Conservation (phyloP, 1,139 yeast species). For the Cylindricascospora bacillispora region DNA sequence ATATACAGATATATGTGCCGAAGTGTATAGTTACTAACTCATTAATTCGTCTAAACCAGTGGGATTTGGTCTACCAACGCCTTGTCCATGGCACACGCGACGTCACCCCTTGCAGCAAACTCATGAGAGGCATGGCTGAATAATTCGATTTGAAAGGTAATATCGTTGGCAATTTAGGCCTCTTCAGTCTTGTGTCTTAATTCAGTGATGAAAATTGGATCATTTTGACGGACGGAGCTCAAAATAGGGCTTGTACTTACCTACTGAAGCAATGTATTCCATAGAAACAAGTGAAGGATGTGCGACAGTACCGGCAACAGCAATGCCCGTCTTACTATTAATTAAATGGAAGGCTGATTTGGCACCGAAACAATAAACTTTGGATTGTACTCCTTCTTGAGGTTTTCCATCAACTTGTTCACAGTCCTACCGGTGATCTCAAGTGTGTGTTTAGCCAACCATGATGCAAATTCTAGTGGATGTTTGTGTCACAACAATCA, state of each 20-base stretch:
- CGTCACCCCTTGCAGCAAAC: conserved; percentile 65
- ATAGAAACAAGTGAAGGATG: conserved; percentile 65
- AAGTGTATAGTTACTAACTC: too few species aligned
- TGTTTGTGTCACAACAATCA: conserved; percentile 30
- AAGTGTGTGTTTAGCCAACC: conserved; percentile 44
- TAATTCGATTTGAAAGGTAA: conserved; percentile 45
- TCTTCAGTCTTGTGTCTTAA: conserved; percentile 49
- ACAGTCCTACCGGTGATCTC: conserved; percentile 34
- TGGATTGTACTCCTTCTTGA: conserved; percentile 36
- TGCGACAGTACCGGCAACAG: conserved; percentile 58
- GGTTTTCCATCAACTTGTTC: conserved; percentile 32
- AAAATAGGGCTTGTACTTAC: conserved; percentile 50
- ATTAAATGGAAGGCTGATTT: conserved; percentile 47
- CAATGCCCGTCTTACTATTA: conserved; percentile 31
- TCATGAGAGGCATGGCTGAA: conserved; percentile 61
- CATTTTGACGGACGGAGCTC: conserved; percentile 64
- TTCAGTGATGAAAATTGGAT: conserved; percentile 47
- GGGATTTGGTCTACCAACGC: conserved; percentile 51
- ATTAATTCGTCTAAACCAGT: too few species aligned
- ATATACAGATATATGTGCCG: too few species aligned
- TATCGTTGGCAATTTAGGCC: conserved; percentile 37
- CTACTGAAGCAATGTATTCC: conserved; percentile 48
- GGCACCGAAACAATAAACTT: conserved; percentile 72
- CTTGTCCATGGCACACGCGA: conserved; percentile 52
- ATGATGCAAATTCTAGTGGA: conserved; percentile 29